These are phyloP conservation scores for Rosa multiflora DNA, from an alignment of 306 rosid species.

Conservation along the genomic window DNA sequence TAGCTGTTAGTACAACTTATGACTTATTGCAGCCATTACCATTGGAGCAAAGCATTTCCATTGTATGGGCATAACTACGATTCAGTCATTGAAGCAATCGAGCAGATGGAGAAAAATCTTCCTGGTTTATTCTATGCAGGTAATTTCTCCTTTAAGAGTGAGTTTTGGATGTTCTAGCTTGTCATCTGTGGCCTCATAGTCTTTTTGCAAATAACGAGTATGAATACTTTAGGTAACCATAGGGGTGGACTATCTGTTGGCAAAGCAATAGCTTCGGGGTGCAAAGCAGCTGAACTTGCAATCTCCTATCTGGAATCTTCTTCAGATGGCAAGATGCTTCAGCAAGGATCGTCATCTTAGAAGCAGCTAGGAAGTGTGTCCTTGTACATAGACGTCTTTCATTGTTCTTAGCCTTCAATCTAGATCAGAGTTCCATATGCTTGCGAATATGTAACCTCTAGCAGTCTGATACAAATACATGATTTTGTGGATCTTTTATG, in stretches of 20 bases:
- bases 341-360: slow-evolving; percentile 23
- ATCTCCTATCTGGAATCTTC: slow-evolving; percentile 71
- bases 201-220: neutral
- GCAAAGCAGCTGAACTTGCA: slow-evolving; percentile 87
- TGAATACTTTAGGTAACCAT: slow-evolving; percentile 56
- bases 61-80: slow-evolving; percentile 73
- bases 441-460: neutral
- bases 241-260: slow-evolving; percentile 90
- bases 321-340: slow-evolving; percentile 33
- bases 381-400: neutral
- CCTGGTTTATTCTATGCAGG: slow-evolving; percentile 95
- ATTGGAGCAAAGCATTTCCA: slow-evolving; percentile 93
- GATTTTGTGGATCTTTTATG: neutral
- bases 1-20: slow-evolving; percentile 1
- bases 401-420: neutral
- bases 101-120: slow-evolving; percentile 74
- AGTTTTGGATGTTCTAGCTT: slow-evolving; percentile 4
- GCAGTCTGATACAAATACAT: neutral
- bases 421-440: neutral
- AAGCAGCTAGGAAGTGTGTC: slow-evolving; percentile 15
- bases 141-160: slow-evolving; percentile 24
- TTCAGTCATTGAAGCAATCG: slow-evolving; percentile 81
- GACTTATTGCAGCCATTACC: slow-evolving; percentile 67
- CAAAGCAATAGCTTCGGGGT: slow-evolving; percentile 80
- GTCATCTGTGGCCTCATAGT: neutral